Conservation (phyloP, 768 basidiomycete genomes). For the Kwoniella newhampshirensis region DNA sequence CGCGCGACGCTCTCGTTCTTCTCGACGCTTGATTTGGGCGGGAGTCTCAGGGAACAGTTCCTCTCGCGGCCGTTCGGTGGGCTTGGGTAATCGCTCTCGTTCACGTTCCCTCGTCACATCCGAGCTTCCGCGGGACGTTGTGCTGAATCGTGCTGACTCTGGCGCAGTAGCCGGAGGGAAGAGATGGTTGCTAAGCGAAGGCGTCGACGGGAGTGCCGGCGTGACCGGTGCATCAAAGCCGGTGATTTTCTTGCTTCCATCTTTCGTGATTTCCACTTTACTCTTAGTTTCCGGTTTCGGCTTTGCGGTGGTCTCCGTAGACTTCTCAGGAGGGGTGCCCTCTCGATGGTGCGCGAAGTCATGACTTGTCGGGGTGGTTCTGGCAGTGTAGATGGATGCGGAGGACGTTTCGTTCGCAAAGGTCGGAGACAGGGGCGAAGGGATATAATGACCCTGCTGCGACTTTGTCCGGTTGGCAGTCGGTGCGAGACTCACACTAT, state of each 20-base stretch:
- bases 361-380: slow-evolving; percentile 2
- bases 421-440: slow-evolving; percentile 44
- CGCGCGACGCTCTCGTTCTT: slow-evolving; percentile 35
- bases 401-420: slow-evolving; percentile 15
- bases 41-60: slow-evolving; percentile 50
- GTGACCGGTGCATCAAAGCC: slow-evolving; percentile 44
- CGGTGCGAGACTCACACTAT: neutral
- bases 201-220: slow-evolving; percentile 26
- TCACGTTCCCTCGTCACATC: neutral
- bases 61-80: slow-evolving; percentile 42
- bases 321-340: slow-evolving; percentile 24
- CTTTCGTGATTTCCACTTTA: slow-evolving; percentile 25
- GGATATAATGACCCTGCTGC: slow-evolving; percentile 27
- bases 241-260: slow-evolving; percentile 37
- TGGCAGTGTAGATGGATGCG: slow-evolving; percentile 12
- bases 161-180: neutral
- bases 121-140: slow-evolving; percentile 3
- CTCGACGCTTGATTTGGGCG: slow-evolving; percentile 45
- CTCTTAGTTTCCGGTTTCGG: slow-evolving; percentile 13
- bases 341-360: slow-evolving; percentile 10
- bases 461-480: slow-evolving; percentile 20
- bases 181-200: slow-evolving; percentile 7
- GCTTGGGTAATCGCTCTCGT: slow-evolving; percentile 27
- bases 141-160: slow-evolving; percentile 9
- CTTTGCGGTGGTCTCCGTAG: slow-evolving; percentile 10